A percentile compares a stretch with the other conserved stretches of the same genome.
phyloP scores from a whole-genome alignment of 768 basidiomycete species.

The Lactifluus subvellereus region DNA sequence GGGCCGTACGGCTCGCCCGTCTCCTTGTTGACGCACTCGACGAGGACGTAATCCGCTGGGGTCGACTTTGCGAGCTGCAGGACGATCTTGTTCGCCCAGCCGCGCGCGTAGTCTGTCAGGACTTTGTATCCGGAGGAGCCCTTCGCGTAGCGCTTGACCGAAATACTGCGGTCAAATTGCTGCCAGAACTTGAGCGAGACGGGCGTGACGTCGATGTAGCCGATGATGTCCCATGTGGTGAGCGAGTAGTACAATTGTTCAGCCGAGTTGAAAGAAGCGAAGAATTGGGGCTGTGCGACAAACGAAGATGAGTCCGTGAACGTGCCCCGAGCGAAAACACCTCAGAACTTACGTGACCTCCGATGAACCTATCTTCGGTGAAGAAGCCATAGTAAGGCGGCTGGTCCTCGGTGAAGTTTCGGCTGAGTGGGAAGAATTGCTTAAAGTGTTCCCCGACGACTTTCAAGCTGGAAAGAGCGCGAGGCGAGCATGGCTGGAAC shows the following conservation, averaged over 20 bases:
- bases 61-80: slow-evolving; percentile 17
- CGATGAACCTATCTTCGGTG: slow-evolving; percentile 6
- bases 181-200: slow-evolving; percentile 31
- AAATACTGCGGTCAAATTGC: neutral
- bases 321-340: neutral
- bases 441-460: slow-evolving; percentile 16
- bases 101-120: neutral
- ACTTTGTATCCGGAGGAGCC: neutral
- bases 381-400: slow-evolving; percentile 20
- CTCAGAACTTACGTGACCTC: slow-evolving; percentile 13
- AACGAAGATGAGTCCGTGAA: neutral
- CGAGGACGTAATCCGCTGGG: slow-evolving; percentile 16
- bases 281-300: slow-evolving; percentile 28
- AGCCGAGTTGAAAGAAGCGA: slow-evolving; percentile 28
- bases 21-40: slow-evolving; percentile 5
- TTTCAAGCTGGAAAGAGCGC: slow-evolving; percentile 17
- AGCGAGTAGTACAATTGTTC: slow-evolving; percentile 31
- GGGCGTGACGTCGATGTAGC: slow-evolving; percentile 27
- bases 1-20: slow-evolving; percentile 14
- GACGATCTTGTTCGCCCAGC: slow-evolving; percentile 20
- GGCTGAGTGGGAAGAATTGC: slow-evolving; percentile 9
- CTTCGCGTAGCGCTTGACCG: neutral
- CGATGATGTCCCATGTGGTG: slow-evolving; percentile 26
- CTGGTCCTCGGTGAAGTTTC: slow-evolving; percentile 6
- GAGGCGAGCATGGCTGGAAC: slow-evolving; percentile 19